phyloP scores from a whole-genome alignment of 805 yeast species.

The Kurtzmaniella cleridarum region DNA sequence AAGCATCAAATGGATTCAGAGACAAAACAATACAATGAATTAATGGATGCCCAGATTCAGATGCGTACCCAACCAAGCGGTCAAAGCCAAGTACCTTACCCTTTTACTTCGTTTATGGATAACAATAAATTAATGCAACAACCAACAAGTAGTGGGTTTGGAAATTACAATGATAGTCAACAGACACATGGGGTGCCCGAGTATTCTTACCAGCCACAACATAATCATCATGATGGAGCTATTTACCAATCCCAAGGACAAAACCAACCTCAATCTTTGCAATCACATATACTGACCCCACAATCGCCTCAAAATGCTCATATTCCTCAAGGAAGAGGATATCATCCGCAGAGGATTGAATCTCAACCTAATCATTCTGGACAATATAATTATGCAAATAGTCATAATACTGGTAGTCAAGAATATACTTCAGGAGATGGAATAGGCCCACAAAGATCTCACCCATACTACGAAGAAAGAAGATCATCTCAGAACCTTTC shows the following conservation, averaged over 20 bases:
- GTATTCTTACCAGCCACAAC: constrained; percentile 1
- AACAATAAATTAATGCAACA: constrained; percentile 13
- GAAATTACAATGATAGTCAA: constrained; percentile 16
- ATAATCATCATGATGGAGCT: not conserved
- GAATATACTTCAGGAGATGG: too few species aligned
- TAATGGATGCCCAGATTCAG: constrained; percentile 47
- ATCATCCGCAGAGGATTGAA: too few species aligned
- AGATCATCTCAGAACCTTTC: not conserved
- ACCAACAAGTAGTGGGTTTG: constrained; percentile 39
- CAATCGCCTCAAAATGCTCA: not conserved
- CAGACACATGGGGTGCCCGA: not conserved
- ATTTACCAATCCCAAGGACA: not conserved
- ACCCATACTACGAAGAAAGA: not conserved
- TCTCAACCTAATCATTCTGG: too few species aligned
- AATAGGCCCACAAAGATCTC: not conserved
- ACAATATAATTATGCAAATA: too few species aligned
- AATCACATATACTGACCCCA: not conserved
- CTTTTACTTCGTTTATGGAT: not conserved
- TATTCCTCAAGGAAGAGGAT: too few species aligned
- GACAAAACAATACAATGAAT: constrained; percentile 59
- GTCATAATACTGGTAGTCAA: too few species aligned
- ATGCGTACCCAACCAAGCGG: constrained; percentile 11
- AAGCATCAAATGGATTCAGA: constrained; percentile 69
- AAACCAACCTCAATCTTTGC: constrained; percentile 3
- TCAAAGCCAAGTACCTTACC: constrained; percentile 3